Conservation (phyloP, 1,284 basidiomycete genomes). For the Exsudoporus floridanus region DNA sequence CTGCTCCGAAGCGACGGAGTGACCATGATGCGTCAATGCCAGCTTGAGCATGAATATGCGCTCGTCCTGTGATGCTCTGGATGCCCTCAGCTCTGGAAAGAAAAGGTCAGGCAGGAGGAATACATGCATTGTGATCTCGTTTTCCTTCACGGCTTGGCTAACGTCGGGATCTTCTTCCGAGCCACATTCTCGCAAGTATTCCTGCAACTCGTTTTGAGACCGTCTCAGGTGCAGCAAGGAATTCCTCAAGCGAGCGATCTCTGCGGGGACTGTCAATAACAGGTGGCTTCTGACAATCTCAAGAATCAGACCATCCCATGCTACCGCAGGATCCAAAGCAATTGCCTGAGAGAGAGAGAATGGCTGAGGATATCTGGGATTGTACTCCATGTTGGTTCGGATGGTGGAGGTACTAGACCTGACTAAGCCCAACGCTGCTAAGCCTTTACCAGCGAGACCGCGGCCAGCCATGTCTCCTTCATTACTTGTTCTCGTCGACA, state of each 20-base stretch:
- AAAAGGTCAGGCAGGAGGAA: neutral
- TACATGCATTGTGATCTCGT: conserved; percentile 48
- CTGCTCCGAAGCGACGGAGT: conserved; percentile 33
- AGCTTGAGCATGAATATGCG: conserved; percentile 63
- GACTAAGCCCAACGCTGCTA: conserved; percentile 22
- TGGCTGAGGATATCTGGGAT: conserved; percentile 66
- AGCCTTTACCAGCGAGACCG: neutral
- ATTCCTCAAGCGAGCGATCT: conserved; percentile 73
- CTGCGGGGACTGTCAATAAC: conserved; percentile 39
- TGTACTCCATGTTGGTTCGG: conserved; percentile 54
- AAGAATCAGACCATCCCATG: conserved; percentile 60
- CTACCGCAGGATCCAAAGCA: conserved; percentile 61
- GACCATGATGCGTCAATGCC: conserved; percentile 64
- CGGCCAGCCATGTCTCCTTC: conserved; percentile 29
- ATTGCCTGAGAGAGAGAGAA: conserved; percentile 72
- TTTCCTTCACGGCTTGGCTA: conserved; percentile 50
- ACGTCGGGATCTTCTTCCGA: conserved; percentile 44
- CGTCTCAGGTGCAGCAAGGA: conserved; percentile 62
- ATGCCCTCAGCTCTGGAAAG: conserved; percentile 17
- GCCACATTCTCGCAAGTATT: conserved; percentile 41
- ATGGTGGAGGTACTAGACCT: neutral
- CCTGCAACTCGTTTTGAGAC: conserved; percentile 61
- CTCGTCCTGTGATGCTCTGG: conserved; percentile 70
- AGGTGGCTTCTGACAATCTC: neutral
- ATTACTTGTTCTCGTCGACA: conserved; percentile 63